phyloP scores from a whole-genome alignment of 495 filamentous ascomycete genomes.

The Hyaloscypha finlandica region DNA sequence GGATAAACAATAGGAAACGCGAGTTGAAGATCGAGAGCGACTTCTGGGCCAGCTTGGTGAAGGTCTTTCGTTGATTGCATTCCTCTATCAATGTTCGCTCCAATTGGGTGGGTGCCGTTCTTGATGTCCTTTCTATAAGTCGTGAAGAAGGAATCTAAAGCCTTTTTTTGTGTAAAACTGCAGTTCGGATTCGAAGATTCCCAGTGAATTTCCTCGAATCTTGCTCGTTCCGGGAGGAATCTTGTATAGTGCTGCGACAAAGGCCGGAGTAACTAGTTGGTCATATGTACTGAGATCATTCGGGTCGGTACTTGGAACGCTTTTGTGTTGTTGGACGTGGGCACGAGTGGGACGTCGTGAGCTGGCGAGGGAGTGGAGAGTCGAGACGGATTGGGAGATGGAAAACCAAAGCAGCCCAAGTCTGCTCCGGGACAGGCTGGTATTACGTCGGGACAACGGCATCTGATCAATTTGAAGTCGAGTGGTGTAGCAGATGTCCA shows the following conservation, averaged over 20 bases:
- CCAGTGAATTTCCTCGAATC: constrained; percentile 30
- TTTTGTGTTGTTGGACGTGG: not conserved
- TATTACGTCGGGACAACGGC: too few species aligned
- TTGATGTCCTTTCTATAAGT: constrained; percentile 43
- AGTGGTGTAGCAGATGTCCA: too few species aligned
- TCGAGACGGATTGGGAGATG: too few species aligned
- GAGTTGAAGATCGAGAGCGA: constrained; percentile 14
- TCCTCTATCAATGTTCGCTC: constrained; percentile 24
- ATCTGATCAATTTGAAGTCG: too few species aligned
- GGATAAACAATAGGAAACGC: constrained; percentile 20
- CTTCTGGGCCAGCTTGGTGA: constrained; percentile 16
- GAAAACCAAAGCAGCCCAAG: too few species aligned
- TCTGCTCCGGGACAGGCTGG: too few species aligned
- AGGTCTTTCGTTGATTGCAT: constrained; percentile 9
- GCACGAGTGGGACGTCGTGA: too few species aligned
- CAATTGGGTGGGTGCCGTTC: constrained; percentile 28
- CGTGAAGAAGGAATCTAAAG: constrained; percentile 61
- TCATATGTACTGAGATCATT: constrained; percentile 8
- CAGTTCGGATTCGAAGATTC: constrained; percentile 36
- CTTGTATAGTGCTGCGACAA: constrained; percentile 33
- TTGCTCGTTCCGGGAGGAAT: constrained; percentile 13
- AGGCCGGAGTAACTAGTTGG: constrained; percentile 19
- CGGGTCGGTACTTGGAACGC: not conserved
- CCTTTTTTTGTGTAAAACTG: constrained; percentile 47
- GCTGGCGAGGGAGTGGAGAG: too few species aligned